These are phyloP conservation scores for Tremellales sp. DNA, from an alignment of 1,284 basidiomycete genomes.

Conservation along the genomic window DNA sequence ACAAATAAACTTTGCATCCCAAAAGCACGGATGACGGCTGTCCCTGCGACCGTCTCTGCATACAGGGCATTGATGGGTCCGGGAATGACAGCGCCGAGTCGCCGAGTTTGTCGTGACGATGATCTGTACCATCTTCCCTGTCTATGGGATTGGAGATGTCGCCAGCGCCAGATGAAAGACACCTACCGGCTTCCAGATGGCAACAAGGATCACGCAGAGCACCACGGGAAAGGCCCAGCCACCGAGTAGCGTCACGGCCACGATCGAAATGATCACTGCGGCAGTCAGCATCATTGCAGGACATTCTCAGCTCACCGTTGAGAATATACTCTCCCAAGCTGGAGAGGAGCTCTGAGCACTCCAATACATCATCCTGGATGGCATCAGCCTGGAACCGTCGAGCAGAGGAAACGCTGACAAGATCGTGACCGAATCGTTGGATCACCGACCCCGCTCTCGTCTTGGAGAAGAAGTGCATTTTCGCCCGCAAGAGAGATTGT, in stretches of 20 bases:
- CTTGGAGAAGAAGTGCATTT: conserved; percentile 33
- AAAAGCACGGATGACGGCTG: conserved; percentile 34
- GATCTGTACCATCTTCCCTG: conserved; percentile 26
- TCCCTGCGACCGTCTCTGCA: conserved; percentile 34
- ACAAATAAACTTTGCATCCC: conserved; percentile 27
- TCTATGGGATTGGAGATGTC: not conserved
- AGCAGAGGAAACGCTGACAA: conserved; percentile 18
- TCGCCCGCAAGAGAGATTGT: conserved; percentile 24
- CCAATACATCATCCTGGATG: conserved; percentile 13
- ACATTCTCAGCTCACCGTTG: not conserved
- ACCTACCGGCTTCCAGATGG: conserved; percentile 23
- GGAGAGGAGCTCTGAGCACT: conserved; percentile 18
- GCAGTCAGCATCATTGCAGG: conserved; percentile 1
- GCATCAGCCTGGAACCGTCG: not conserved
- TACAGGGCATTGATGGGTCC: conserved; percentile 35
- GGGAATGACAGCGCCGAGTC: conserved; percentile 23
- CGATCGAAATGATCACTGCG: conserved; percentile 21
- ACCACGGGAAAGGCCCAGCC: conserved; percentile 23
- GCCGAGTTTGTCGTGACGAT: conserved; percentile 21
- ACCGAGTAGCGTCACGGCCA: conserved; percentile 22
- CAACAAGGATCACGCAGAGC: conserved; percentile 8
- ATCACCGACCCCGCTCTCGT: conserved; percentile 34
- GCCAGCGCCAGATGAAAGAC: not conserved
- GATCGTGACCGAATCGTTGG: conserved; percentile 32
- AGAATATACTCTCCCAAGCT: conserved; percentile 2